Evolutionary conservation across 140 eudicot species (phyloP).

Genomic region (Oenanthe javanica): DNA sequence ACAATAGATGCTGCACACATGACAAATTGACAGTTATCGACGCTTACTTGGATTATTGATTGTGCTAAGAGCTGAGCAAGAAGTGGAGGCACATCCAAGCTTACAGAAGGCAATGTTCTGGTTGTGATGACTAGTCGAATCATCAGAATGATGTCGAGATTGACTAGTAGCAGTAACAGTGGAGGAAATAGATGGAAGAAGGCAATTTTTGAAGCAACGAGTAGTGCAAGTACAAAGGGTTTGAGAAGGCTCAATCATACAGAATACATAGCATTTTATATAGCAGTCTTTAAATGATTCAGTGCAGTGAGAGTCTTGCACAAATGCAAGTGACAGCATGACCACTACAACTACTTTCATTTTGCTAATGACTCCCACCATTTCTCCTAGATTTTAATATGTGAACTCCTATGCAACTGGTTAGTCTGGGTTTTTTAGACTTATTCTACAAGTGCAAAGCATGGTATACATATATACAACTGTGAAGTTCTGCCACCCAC

Average conservation of each 20-base stretch:
- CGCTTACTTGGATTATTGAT: constrained; percentile 51
- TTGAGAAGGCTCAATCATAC: constrained; percentile 70
- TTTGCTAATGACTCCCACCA: not conserved
- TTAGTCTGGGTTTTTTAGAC: not conserved
- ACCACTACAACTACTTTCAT: constrained; percentile 22
- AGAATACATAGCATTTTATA: constrained; percentile 63
- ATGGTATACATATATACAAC: not conserved
- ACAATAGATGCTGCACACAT: not conserved
- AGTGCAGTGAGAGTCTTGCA: not conserved
- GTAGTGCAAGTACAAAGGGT: constrained; percentile 73
- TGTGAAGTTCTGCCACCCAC: not conserved
- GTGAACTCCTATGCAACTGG: not conserved
- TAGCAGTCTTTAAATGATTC: constrained; percentile 62
- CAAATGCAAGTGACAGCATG: constrained; percentile 10
- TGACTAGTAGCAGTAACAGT: constrained; percentile 4
- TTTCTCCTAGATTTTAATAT: not conserved
- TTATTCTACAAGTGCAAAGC: not conserved
- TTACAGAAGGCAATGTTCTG: constrained; percentile 50
- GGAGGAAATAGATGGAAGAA: constrained; percentile 31
- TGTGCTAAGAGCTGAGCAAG: constrained; percentile 60
- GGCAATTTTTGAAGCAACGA: constrained; percentile 72
- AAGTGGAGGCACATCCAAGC: constrained; percentile 76
- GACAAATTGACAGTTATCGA: not conserved
- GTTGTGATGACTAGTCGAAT: constrained; percentile 21
- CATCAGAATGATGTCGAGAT: not conserved